Conservation (phyloP, 192 early-diverging fungal genomes). For the Dispira simplex region DNA sequence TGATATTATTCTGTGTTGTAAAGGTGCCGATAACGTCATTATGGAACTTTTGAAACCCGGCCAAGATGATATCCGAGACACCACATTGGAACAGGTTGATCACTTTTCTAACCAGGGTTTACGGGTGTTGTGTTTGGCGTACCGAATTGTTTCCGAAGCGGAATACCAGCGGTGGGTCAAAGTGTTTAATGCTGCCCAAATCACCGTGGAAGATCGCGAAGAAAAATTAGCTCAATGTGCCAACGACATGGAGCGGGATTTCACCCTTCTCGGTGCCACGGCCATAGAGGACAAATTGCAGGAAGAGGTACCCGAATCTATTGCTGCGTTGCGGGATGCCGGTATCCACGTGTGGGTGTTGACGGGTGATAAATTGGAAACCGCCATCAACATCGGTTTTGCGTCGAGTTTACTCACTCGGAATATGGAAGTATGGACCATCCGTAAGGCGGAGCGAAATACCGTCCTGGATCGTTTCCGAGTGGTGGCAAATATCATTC, state of each 20-base stretch:
- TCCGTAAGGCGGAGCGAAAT: constrained; percentile 25
- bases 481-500: constrained; percentile 29
- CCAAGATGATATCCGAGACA: constrained; percentile 33
- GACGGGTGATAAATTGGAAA: constrained; percentile 97
- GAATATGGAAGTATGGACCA: constrained; percentile 53
- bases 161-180: constrained; percentile 63
- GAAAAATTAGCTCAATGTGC: constrained; percentile 51
- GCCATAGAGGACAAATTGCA: constrained; percentile 97
- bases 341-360: constrained; percentile 97
- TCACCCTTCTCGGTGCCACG: constrained; percentile 80
- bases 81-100: constrained; percentile 51
- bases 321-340: constrained; percentile 61
- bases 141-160: constrained; percentile 48
- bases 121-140: constrained; percentile 78
- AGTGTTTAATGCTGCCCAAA: constrained; percentile 56
- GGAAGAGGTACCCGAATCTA: constrained; percentile 86
- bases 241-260: constrained; percentile 63
- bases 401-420: constrained; percentile 52
- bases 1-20: constrained; percentile 76
- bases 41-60: constrained; percentile 49
- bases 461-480: constrained; percentile 27
- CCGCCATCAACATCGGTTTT: constrained; percentile 97
- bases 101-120: constrained; percentile 72
- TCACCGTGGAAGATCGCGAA: constrained; percentile 55
- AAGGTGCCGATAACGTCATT: constrained; percentile 95